Evolutionary conservation across 2,329 filamentous ascomycete species (phyloP).

Genomic region (Metarhizium robertsii): DNA sequence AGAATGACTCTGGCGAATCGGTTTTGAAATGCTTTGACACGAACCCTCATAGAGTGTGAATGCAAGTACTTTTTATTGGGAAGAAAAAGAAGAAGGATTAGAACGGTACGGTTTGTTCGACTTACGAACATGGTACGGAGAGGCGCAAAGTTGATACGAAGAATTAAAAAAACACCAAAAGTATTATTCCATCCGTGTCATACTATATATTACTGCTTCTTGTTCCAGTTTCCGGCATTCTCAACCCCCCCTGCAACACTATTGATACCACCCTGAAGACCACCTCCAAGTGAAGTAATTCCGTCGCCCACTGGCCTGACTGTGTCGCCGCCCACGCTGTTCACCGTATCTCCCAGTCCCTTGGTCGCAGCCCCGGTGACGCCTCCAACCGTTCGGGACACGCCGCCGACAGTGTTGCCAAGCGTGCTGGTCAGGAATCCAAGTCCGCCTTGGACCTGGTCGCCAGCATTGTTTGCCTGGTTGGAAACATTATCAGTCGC

Average conservation of each 20-base stretch:
- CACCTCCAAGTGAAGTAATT: conserved; percentile 40
- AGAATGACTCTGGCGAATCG: background rate
- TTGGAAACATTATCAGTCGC: conserved; percentile 6
- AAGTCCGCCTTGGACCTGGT: conserved; percentile 23
- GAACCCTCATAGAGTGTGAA: background rate
- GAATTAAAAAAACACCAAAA: background rate
- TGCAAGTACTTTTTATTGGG: background rate
- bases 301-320: conserved; percentile 48
- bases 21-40: background rate
- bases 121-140: background rate
- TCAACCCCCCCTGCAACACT: conserved; percentile 44
- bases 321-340: conserved; percentile 40
- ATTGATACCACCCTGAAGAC: conserved; percentile 40
- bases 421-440: conserved; percentile 31
- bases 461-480: conserved; percentile 15
- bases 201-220: conserved; percentile 20
- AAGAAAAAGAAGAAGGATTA: background rate
- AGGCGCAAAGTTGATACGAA: background rate
- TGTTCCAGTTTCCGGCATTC: conserved; percentile 49
- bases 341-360: conserved; percentile 47
- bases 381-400: conserved; percentile 29
- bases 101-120: background rate
- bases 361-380: conserved; percentile 43
- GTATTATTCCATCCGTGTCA: background rate
- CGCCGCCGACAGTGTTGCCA: conserved; percentile 31